A percentile compares a stretch with the other conserved stretches of the same genome.
phyloP scores from a whole-genome alignment of 2,329 filamentous ascomycete genomes.

The Metarhizium guizhouense region DNA sequence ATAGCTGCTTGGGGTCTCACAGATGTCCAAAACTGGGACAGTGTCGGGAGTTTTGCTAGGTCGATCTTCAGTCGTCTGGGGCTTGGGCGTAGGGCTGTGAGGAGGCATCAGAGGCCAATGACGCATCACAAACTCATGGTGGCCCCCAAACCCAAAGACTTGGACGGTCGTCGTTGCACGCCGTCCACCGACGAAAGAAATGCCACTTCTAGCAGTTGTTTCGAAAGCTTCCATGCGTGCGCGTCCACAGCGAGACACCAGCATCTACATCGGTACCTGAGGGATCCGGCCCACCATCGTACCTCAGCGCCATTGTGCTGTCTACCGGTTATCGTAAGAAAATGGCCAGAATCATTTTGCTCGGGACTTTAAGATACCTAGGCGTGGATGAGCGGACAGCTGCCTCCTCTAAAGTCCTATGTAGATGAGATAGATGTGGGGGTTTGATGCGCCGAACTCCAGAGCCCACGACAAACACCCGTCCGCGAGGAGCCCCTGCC shows the following conservation, averaged over 20 bases:
- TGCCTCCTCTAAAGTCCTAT: not conserved
- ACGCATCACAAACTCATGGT: not conserved
- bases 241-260: not conserved
- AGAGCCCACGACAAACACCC: not conserved
- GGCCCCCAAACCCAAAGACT: slow-evolving; percentile 1
- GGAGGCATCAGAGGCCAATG: not conserved
- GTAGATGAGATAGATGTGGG: not conserved
- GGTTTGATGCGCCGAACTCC: not conserved
- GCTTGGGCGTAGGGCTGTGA: slow-evolving; percentile 7
- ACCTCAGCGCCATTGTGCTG: not conserved
- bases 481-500: not conserved
- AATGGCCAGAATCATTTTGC: not conserved
- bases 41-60: slow-evolving; percentile 1
- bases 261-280: not conserved
- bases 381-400: not conserved
- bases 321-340: not conserved
- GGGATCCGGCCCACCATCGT: not conserved
- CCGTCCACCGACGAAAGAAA: not conserved
- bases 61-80: slow-evolving; percentile 4
- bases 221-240: not conserved
- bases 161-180: not conserved
- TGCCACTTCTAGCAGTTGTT: not conserved
- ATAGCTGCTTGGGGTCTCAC: slow-evolving; percentile 4
- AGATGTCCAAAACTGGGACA: not conserved
- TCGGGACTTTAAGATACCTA: not conserved